These are phyloP conservation scores for Colletotrichum sp. DNA, from an alignment of 2,329 filamentous ascomycete genomes.

Conservation along the genomic window DNA sequence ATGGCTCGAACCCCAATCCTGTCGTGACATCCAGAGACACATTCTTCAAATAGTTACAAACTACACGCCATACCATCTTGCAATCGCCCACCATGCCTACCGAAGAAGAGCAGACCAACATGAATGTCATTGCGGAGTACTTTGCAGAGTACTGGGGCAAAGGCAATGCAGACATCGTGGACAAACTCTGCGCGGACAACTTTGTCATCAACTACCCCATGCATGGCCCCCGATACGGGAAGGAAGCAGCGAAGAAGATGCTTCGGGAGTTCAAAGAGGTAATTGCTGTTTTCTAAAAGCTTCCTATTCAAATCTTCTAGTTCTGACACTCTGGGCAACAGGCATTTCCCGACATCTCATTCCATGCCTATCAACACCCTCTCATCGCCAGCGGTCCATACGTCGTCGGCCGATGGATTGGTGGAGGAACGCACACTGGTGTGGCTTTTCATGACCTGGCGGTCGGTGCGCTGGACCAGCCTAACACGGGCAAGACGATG, in stretches of 20 bases:
- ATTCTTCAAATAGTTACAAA: background rate
- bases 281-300: background rate
- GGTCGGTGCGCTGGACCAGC: background rate
- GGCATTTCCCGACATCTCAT: background rate
- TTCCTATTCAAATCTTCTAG: background rate
- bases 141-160: background rate
- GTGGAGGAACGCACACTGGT: background rate
- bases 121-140: background rate
- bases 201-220: background rate
- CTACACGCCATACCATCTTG: background rate
- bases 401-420: background rate
- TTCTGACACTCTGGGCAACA: background rate
- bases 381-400: background rate
- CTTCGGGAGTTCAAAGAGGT: background rate
- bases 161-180: background rate
- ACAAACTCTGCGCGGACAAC: background rate
- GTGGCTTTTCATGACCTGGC: background rate
- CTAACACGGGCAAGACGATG: background rate
- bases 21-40: background rate
- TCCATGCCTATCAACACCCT: conserved; percentile 2
- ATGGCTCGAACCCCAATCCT: background rate
- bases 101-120: background rate
- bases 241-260: background rate
- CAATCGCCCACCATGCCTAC: background rate
- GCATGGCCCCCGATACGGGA: background rate